Conservation (phyloP, 148 eudicot genomes). For the Vaccinium darrowii region DNA sequence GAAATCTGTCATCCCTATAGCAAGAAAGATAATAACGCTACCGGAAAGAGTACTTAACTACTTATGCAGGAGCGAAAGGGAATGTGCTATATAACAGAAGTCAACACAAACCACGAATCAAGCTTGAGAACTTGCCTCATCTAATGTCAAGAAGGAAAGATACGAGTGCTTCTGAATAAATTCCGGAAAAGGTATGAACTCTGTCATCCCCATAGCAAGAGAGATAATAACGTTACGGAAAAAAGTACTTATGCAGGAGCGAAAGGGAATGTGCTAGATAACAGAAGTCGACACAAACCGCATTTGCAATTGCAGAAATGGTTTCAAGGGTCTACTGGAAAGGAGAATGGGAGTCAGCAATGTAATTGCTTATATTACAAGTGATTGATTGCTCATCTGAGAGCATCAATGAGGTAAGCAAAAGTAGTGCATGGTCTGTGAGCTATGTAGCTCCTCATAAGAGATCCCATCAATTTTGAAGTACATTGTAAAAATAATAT, state of each 20-base stretch:
- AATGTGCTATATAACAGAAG: no score
- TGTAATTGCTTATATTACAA: background rate
- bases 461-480: background rate
- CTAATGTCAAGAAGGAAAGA: no score
- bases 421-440: background rate
- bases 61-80: no score
- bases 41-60: no score
- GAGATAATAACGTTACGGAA: background rate
- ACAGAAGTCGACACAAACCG: background rate
- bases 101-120: no score
- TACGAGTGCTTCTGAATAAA: background rate
- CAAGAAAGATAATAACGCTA: no score
- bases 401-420: background rate
- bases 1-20: no score
- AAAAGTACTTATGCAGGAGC: background rate
- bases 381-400: background rate
- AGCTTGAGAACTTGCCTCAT: no score
- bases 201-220: background rate
- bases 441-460: background rate
- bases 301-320: background rate
- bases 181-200: background rate
- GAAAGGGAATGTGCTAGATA: background rate
- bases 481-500: background rate
- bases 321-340: background rate
- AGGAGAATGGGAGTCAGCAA: background rate